These are phyloP conservation scores for Wilcoxina mikolae DNA, from an alignment of 495 filamentous ascomycete genomes.

Conservation along the genomic window DNA sequence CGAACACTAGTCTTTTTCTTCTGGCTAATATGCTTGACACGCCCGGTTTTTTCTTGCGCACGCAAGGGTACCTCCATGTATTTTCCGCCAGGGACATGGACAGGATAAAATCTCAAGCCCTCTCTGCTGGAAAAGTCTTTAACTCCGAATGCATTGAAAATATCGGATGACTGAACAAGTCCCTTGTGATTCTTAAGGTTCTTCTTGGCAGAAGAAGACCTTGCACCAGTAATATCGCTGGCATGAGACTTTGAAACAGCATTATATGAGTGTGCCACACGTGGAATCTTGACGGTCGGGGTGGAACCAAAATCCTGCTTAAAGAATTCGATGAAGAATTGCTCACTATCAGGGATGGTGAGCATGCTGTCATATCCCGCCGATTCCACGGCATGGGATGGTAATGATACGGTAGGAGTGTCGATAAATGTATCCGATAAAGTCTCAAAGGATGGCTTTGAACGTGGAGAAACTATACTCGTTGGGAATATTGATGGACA, in stretches of 20 bases:
- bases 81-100: conserved; percentile 19
- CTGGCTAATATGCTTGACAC: conserved; percentile 5
- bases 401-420: conserved; percentile 22
- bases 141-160: conserved; percentile 15
- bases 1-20: background rate
- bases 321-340: conserved; percentile 26
- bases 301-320: conserved; percentile 27
- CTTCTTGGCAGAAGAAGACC: background rate
- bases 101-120: conserved; percentile 20
- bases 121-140: conserved; percentile 22
- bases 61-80: conserved; percentile 9
- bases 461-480: background rate
- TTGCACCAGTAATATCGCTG: background rate
- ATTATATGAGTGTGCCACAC: conserved; percentile 8
- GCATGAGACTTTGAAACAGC: conserved; percentile 7
- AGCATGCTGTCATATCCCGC: conserved; percentile 8
- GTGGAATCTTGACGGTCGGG: conserved; percentile 24
- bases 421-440: conserved; percentile 8
- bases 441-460: conserved; percentile 19
- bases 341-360: conserved; percentile 27
- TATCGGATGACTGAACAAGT: conserved; percentile 11
- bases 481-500: background rate
- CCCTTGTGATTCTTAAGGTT: conserved; percentile 8
- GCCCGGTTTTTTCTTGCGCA: conserved; percentile 29
- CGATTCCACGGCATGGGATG: background rate